Base-by-base conservation (phyloP, 805 yeast species). In the Metschnikowia gelsemii region DNA sequence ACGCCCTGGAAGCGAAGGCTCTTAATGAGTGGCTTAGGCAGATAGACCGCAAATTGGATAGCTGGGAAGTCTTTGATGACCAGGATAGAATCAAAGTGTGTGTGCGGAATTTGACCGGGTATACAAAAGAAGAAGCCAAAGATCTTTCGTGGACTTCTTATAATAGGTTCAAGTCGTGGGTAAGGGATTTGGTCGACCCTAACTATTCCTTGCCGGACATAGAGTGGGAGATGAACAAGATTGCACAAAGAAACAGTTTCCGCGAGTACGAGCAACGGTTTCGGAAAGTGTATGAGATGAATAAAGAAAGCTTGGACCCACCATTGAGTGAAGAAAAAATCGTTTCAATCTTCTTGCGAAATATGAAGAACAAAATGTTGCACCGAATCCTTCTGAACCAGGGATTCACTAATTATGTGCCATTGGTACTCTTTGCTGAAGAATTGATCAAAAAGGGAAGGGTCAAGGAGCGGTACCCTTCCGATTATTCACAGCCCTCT, bases 51-150 rank as follows among this genome's bases (percentile, higher is more conserved):
- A 37, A 37, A 19, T 29, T 37, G 40, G 22, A 16, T 8, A 25
- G 36, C 36, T 38, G 42, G 42, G 42, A 38, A 8, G 18, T 38
- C 26, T 24, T 32, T 14, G 32, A 38, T 4, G 42, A 38, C 26
- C 20, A 19, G 17, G 36, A 38, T 13, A 38, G 32, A 26, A 9
- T 38, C 5, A 27, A 17, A 11, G 32, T 32, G 12, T 24, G 31
- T 13, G 16, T 9, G n/a, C 35, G 42, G n/a, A 38, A 38, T 20
- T 38, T 38, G 42, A 31, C 42, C 11, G 42, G 36, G 7, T 7
- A 6, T 16, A 8, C 32, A n/a, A 25, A 38, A 16, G 14, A 16
- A 3, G 24, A n/a, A n/a, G 42, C 35, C 2, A 17, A 17, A 4
- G 24, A 25, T 2, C 19, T 21, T 25, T 9, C 36, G 14, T 38